Conservation (phyloP, 1,284 basidiomycete species). For the Trichosporon ovoides region DNA sequence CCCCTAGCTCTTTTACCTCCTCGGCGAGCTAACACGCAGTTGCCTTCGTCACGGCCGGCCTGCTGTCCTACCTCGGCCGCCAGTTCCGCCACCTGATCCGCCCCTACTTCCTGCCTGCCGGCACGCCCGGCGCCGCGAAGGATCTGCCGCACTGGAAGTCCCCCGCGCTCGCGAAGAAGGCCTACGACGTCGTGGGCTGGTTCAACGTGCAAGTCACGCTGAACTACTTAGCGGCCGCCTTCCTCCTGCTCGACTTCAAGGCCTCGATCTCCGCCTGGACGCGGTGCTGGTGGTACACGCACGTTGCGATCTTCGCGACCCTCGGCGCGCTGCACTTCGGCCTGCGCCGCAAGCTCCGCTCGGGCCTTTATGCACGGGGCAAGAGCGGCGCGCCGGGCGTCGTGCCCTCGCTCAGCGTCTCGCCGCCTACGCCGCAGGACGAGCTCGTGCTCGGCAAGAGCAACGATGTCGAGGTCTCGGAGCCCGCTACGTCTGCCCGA, state of each 20-base stretch:
- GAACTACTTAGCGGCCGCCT: constrained; percentile 79
- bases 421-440: constrained; percentile 27
- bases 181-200: constrained; percentile 72
- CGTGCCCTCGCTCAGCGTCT: constrained; percentile 23
- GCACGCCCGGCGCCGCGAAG: constrained; percentile 35
- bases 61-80: constrained; percentile 57
- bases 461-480: not conserved
- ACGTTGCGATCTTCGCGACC: constrained; percentile 49
- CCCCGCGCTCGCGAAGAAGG: constrained; percentile 55
- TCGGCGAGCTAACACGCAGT: constrained; percentile 31
- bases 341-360: constrained; percentile 28
- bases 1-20: no score
- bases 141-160: constrained; percentile 31
- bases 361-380: constrained; percentile 18
- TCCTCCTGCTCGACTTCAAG: constrained; percentile 68
- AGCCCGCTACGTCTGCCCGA: not conserved
- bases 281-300: constrained; percentile 74
- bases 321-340: constrained; percentile 46
- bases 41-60: constrained; percentile 71
- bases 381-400: not conserved
- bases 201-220: constrained; percentile 57
- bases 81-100: constrained; percentile 67
- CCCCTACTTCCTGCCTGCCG: constrained; percentile 65
- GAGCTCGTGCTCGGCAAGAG: not conserved
- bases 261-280: constrained; percentile 67